Evolutionary conservation across 225 moss, liverwort and hornwort species (phyloP), one percentile per base, ranked within the genome.

Genomic region (Asterella californica): DNA sequence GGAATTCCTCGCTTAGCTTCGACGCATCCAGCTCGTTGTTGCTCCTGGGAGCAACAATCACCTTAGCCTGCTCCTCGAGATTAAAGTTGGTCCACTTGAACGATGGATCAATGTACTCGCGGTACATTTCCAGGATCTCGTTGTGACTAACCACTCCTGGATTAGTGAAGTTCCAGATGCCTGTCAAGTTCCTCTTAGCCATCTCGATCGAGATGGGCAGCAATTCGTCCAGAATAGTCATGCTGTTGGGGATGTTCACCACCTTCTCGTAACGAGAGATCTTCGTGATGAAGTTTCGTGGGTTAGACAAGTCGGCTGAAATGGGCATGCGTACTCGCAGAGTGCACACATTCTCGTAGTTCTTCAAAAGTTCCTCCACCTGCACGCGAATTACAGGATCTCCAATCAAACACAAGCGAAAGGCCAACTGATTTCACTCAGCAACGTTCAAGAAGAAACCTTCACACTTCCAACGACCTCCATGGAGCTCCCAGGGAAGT

Each of bases 241-340:
- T 83, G 59, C 79, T 79, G 79, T 85, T 85, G 63, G 82, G 85
- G 25, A 85, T 85, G 76, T 85, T 85, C 19, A 85, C 85, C 25
- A 85, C 81, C 37, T 85, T 85, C 79, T 79, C 79, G 53, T 85
- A 85, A 1, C 85, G 69, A 0, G 82, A 54, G 78, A 85, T 85
- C 79, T 85, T 85, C 59, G 85, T 85, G 79, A 85, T 85, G 82
- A 85, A 85, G 59, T 85, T 85, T 71, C 85, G 85, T 15, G 86
- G 86, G 34, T 75, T 86, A 33, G 62, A 34, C 72, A 86, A 74
- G 29, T 86, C 86, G 12, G 68, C 33, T 22, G 83, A 80, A 18
- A 86, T 86, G 3, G 86, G 86, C 86, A 86, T 86, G 21, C 86
- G 83, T 30, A 86, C 86, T 19, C 86, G 83, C 4, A 86, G 74